phyloP scores from a whole-genome alignment of 2,329 filamentous ascomycete genomes.

The Tolypocladium ophioglossoides region DNA sequence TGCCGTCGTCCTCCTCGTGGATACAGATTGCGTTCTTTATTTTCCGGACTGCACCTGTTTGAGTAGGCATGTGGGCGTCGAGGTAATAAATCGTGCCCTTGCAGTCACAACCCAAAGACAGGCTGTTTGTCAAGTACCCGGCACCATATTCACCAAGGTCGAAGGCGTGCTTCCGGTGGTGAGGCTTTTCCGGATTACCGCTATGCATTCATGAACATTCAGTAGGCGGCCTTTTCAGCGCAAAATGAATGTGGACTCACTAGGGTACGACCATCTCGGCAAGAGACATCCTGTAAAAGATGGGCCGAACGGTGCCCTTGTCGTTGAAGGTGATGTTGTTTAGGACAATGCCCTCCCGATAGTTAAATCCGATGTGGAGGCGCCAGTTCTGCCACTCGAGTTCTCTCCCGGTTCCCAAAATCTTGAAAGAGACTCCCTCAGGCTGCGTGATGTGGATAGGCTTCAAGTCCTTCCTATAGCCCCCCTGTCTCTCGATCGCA shows the following conservation, averaged over 20 bases:
- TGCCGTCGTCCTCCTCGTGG: constrained; percentile 86
- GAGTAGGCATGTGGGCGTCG: constrained; percentile 75
- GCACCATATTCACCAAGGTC: constrained; percentile 74
- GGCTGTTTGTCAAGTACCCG: constrained; percentile 74
- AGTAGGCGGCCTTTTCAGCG: not conserved
- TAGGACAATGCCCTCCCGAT: constrained; percentile 60
- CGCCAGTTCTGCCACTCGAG: not conserved
- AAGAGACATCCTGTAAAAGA: constrained; percentile 83
- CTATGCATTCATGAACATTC: constrained; percentile 10
- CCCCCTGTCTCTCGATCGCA: not conserved
- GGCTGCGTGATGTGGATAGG: not conserved
- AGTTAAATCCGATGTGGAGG: not conserved
- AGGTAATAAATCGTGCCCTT: constrained; percentile 89
- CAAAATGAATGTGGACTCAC: constrained; percentile 16
- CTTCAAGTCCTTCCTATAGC: not conserved
- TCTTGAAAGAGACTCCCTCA: not conserved
- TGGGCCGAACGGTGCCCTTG: constrained; percentile 61
- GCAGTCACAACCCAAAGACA: constrained; percentile 72
- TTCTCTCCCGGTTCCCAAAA: not conserved
- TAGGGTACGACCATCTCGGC: constrained; percentile 94
- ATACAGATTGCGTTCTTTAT: constrained; percentile 95
- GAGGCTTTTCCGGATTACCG: constrained; percentile 68
- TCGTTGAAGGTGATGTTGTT: constrained; percentile 88
- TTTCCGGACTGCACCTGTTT: constrained; percentile 60
- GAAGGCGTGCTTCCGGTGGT: constrained; percentile 74